Base-by-base conservation (phyloP, 352 stramenopile genomes). In the Phytophthora sansomeana region DNA sequence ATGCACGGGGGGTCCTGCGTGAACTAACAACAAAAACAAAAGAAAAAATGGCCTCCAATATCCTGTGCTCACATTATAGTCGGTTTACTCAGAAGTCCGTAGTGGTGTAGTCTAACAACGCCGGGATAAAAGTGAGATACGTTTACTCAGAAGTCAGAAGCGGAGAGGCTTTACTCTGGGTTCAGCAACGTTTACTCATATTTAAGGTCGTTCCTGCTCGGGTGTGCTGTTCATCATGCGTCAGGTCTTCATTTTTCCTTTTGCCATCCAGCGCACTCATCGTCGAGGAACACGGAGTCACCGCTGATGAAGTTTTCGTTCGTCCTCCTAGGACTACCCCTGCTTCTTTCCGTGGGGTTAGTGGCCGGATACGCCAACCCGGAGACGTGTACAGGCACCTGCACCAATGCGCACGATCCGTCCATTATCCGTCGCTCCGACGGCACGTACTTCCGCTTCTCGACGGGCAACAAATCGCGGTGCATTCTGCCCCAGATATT, bases 401-500 rank as follows among this genome's bases (percentile, higher is more conserved):
- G 69, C 28, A 74, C 60, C 35, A 84, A 87, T 21, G 63, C 75
- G 3, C 78, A 87, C 55, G 75, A 87, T 39, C 75, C 78, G 6
- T 76, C 78, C 29, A 82, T 87, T 43, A 83, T 84, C 52, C 73
- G 75, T 17, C 69, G 74, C 17, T 49, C 58, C 11, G 70, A 87
- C 50, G 75, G 78, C 52, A 87, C 67, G 9, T 87, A 87, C 64
- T 87, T 83, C 49, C 75, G 75, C 21, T 84, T 87, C 68, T 83
- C 73, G 9, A 87, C 78, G 0, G 76, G 76, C 21, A 71, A 67
- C 56, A 80, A 82, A 78, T 86, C 35, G 72, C 78, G 3, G 72
- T 86, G 24, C 78, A 86, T 52, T 77, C 78, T 2, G 72, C 78
- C 4, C 69, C 75, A 8, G 44, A 67, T 13, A 70, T 86, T n/a